Evolutionary conservation across 208 protist species (phyloP).

Genomic region (Trypanosoma vivax): DNA sequence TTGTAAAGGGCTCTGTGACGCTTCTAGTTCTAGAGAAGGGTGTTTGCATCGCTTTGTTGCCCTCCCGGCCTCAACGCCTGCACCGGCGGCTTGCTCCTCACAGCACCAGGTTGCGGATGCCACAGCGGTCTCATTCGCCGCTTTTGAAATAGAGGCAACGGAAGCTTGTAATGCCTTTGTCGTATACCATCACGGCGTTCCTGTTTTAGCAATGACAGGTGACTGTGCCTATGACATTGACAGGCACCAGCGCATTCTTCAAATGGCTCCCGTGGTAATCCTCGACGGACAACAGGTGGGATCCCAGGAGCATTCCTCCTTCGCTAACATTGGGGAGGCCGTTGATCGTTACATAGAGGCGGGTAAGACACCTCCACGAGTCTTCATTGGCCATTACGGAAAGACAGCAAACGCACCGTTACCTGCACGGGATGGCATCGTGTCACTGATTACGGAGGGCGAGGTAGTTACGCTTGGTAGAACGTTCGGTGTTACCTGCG

Average conservation of each 20-base stretch:
- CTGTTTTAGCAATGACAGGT: constrained; percentile 20
- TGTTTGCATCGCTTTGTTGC: constrained; percentile 17
- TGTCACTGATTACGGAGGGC: constrained; percentile 23
- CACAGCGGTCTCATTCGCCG: constrained; percentile 8
- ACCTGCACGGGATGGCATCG: constrained; percentile 1
- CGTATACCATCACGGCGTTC: constrained; percentile 11
- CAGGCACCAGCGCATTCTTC: constrained; percentile 11
- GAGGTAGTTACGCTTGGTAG: constrained; percentile 6
- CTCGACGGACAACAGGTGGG: constrained; percentile 14
- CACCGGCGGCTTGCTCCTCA: neutral
- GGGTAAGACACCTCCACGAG: neutral
- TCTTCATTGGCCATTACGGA: constrained; percentile 30
- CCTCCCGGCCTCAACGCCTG: neutral
- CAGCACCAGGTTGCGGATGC: constrained; percentile 1
- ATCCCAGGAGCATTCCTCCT: constrained; percentile 18
- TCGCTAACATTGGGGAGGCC: constrained; percentile 17
- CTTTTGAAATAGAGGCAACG: constrained; percentile 13
- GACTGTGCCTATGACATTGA: constrained; percentile 20
- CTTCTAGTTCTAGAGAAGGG: too few species aligned
- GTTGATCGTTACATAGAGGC: constrained; percentile 1
- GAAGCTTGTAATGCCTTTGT: constrained; percentile 15
- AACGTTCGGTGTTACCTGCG: neutral
- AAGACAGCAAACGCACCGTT: constrained; percentile 15
- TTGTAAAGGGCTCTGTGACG: too few species aligned
- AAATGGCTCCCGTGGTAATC: constrained; percentile 21